Base-by-base conservation (phyloP, 2,329 filamentous ascomycete genomes). In the Pestalotiopsis sp. region DNA sequence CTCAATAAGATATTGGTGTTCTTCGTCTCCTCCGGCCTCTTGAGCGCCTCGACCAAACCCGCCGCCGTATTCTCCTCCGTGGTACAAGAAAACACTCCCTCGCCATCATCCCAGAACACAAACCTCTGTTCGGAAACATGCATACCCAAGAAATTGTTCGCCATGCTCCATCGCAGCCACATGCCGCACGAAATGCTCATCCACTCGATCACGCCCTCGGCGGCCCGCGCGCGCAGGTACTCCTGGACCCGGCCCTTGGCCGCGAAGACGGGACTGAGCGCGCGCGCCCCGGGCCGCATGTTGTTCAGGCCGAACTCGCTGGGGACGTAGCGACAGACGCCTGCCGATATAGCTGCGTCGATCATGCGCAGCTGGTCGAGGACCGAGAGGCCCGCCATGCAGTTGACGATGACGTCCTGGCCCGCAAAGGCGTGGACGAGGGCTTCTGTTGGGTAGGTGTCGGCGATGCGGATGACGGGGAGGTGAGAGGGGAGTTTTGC, bases 281-380 rank as follows among this genome's bases (percentile, higher is more conserved):
- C 72, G 62, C 76, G 74, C 0, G 75, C 71, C 13, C 76, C 74
- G 9, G 73, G 65, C 6, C 69, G 72, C 70, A 70, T 65, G 36
- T 80, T 80, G 79, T 82, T 77, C 5, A 79, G 78, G 5, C 77
- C 77, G 65, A 84, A 90, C 72, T 90, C 87, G 49, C 83, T 84
- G 5, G 87, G 86, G 20, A 89, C 78, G 76, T 87, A 87, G 20
- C 86, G 83, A 71, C 84, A 81, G 11, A 90, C 87, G 17, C 87
- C 86, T 1, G 86, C 87, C 12, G 81, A 80, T 49, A 87, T 82
- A 56, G 86, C 84, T 1, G 87, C 88, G 68, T 89, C 85, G 66
- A 89, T 83, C 72, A 90, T 78, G 61, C 81, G 81, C 59, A 79
- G 79, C 71, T 90, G 87, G 1, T 84, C 77, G 5, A 80, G 78